Base-by-base conservation (phyloP, 2,329 filamentous ascomycete genomes). In the Penicillium concentricum region DNA sequence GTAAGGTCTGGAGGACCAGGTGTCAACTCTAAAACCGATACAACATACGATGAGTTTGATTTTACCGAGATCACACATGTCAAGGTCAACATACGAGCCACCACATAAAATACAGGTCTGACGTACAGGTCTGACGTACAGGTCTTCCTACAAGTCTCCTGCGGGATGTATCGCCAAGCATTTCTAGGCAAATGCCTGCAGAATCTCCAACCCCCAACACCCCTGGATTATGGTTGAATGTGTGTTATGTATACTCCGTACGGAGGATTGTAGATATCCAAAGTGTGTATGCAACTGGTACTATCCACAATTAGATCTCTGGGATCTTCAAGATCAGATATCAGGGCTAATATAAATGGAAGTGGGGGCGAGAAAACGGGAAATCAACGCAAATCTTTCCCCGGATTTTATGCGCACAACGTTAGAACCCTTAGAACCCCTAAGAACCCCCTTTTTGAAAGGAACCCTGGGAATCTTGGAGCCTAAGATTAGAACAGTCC, bases 121-220 rank as follows among this genome's bases (percentile, higher is more conserved):
- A 28, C n/a, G n/a, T n/a, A n/a, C n/a, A n/a, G n/a, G n/a, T n/a
- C n/a, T 26, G 24, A 26, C 16, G 26, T 47, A 42, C 37, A 34
- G 24, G 39, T 30, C 22, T 20, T 32, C 10, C 18, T 22, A 20
- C 10, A 16, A 52, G 42, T 46, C 51, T 24, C 10, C 34, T 56
- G 47, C 22, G 45, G 28, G 41, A 39, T 44, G 26, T 47, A 34
- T 13, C 13, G 48, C 54, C 54, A 56, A 56, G 48, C 37, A 43
- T 38, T 39, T 39, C n/a, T 39, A 20, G 32, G 20, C 32, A 20
- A 45, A 44, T 10, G 22, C n/a, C 20, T 44, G 15, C 16, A 10
- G 9, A 38, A 7, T 22, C 18, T 45, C 13, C 9, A 24, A 22
- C 18, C 43, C 8, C 4, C 10, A 32, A 45, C 2, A 34, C 15